phyloP scores from a whole-genome alignment of 2,329 filamentous ascomycete species.

The Penicillium sp. region DNA sequence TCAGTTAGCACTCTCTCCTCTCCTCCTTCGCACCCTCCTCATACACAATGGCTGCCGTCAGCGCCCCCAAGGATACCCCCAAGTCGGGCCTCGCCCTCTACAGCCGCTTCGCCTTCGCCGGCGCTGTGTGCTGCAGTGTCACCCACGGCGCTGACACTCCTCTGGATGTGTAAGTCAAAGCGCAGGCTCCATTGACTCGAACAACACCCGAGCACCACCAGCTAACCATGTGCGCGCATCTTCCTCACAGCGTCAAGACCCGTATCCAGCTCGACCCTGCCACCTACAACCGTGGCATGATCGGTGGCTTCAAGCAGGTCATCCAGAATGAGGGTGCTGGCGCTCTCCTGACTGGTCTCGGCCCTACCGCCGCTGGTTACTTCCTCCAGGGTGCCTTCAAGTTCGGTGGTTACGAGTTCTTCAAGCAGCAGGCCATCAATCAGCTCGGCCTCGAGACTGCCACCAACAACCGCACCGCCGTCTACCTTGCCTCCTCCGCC shows the following conservation, averaged over 20 bases:
- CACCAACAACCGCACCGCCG: slow-evolving; percentile 74
- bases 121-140: slow-evolving; percentile 96
- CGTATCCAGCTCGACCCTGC: slow-evolving; percentile 88
- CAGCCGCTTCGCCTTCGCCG: slow-evolving; percentile 80
- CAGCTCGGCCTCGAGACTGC: slow-evolving; percentile 74
- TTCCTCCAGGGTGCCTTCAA: slow-evolving; percentile 94
- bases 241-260: slow-evolving; percentile 77
- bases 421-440: slow-evolving; percentile 91
- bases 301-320: slow-evolving; percentile 85
- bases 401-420: slow-evolving; percentile 94
- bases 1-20: slow-evolving; percentile 1
- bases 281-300: slow-evolving; percentile 85
- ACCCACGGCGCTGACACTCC: slow-evolving; percentile 97
- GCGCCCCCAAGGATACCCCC: slow-evolving; percentile 42
- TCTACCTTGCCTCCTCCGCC: slow-evolving; percentile 72
- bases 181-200: neutral
- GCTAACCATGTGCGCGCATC: slow-evolving; percentile 14
- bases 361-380: slow-evolving; percentile 85
- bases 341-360: slow-evolving; percentile 81
- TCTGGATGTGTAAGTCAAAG: slow-evolving; percentile 91
- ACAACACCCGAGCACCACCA: neutral
- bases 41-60: slow-evolving; percentile 43
- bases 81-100: slow-evolving; percentile 72
- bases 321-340: slow-evolving; percentile 80
- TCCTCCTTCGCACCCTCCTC: slow-evolving; percentile 12